Percentiles rank a stretch among this genome's conserved stretches.
These are phyloP conservation scores for Neurospora pannonica DNA, from an alignment of 495 filamentous ascomycete species.

Conservation along the genomic window DNA sequence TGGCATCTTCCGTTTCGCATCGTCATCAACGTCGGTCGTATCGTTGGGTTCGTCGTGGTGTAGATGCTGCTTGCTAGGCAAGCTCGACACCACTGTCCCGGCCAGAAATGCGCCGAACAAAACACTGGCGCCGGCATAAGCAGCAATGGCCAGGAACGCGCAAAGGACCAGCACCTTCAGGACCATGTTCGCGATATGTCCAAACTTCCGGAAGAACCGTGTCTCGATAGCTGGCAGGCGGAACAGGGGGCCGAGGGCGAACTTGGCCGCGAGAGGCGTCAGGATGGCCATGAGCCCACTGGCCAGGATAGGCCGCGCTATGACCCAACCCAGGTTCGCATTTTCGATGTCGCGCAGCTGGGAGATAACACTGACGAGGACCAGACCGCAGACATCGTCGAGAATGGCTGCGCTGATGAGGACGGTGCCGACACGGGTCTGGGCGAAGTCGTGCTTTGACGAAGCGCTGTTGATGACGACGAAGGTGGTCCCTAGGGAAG, in stretches of 20 bases:
- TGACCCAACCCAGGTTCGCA: conserved; percentile 16
- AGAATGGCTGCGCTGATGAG: conserved; percentile 68
- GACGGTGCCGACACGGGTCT: conserved; percentile 59
- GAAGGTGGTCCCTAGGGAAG: conserved; percentile 72
- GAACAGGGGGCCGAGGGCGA: conserved; percentile 7
- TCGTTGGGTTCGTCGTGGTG: not conserved
- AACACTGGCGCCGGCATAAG: conserved; percentile 52
- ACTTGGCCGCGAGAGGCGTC: conserved; percentile 13
- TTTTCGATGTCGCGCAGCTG: conserved; percentile 28
- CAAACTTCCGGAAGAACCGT: not conserved
- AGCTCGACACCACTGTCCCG: conserved; percentile 42
- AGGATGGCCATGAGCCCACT: conserved; percentile 15
- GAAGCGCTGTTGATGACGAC: conserved; percentile 49
- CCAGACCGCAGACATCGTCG: conserved; percentile 74
- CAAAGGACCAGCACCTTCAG: conserved; percentile 12
- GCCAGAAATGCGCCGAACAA: conserved; percentile 65
- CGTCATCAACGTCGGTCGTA: not conserved
- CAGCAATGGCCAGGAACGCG: conserved; percentile 15
- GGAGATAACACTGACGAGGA: conserved; percentile 62
- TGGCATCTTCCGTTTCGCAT: conserved; percentile 14
- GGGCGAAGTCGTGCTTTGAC: conserved; percentile 36
- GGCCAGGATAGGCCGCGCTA: conserved; percentile 18
- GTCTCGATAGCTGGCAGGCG: conserved; percentile 2
- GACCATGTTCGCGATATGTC: conserved; percentile 7
- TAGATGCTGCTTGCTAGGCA: not conserved